Evolutionary conservation across 2,329 filamentous ascomycete genomes (phyloP).

Genomic region (Thielaviopsis musarum): DNA sequence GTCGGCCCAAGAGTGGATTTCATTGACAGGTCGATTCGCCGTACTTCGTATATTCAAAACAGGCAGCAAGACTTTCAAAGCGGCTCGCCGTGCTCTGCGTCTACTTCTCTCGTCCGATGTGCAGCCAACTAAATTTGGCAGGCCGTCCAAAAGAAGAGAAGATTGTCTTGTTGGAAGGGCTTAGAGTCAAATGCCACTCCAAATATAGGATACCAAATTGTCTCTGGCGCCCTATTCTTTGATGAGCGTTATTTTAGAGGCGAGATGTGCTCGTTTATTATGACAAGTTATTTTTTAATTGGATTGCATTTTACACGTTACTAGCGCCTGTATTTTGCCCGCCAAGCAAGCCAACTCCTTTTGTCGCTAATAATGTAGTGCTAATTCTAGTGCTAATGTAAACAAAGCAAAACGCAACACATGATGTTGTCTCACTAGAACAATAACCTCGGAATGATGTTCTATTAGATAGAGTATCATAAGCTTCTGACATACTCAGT

Average conservation of each 20-base stretch:
- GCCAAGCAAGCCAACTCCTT: too few relatives aligned
- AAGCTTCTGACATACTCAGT: background rate
- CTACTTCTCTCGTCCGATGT: background rate
- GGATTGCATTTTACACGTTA: too few relatives aligned
- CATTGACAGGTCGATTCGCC: too few relatives aligned
- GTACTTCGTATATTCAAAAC: background rate
- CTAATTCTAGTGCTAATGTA: too few relatives aligned
- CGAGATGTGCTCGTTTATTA: background rate
- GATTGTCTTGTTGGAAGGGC: too few relatives aligned
- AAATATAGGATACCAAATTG: background rate
- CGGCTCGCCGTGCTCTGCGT: background rate
- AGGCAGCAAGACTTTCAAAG: background rate
- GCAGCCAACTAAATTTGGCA: background rate
- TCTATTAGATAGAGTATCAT: background rate
- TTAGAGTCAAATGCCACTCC: background rate
- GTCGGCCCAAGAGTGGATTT: too few relatives aligned
- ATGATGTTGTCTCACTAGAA: background rate
- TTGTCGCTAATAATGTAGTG: too few relatives aligned
- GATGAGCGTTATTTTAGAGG: background rate
- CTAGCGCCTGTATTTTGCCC: too few relatives aligned
- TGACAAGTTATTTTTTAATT: too few relatives aligned
- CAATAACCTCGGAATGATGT: background rate
- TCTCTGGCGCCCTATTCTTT: background rate
- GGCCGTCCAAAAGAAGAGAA: background rate
- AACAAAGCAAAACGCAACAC: background rate